Conservation (phyloP, 805 yeast genomes). For the Suhomyces sp. region DNA sequence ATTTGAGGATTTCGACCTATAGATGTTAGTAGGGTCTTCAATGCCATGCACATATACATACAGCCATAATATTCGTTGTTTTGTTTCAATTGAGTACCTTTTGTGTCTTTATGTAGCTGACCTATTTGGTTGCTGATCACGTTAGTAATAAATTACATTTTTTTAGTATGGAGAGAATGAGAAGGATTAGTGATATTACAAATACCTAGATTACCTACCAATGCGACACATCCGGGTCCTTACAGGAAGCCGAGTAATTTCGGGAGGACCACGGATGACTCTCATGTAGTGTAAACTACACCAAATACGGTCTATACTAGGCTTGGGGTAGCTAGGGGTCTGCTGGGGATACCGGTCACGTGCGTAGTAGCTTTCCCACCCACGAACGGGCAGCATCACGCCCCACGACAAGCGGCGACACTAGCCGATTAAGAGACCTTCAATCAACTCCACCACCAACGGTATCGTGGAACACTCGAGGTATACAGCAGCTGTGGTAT, state of each 20-base stretch:
- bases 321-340: not conserved
- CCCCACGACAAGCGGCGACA: not conserved
- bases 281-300: not conserved
- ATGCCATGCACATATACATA: not conserved
- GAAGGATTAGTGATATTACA: not conserved
- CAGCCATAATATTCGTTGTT: not conserved
- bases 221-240: not conserved
- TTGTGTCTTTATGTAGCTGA: not conserved
- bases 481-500: not conserved
- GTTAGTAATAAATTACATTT: slow-evolving; percentile 1
- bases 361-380: not conserved
- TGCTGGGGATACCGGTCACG: not conserved
- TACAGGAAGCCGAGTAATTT: not conserved
- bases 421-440: not conserved
- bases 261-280: not conserved
- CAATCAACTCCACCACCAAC: not conserved
- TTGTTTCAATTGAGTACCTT: not conserved
- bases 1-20: slow-evolving; percentile 44
- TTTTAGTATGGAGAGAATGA: not conserved
- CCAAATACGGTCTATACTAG: not conserved
- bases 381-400: not conserved
- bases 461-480: not conserved
- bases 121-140: not conserved
- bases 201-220: not conserved
- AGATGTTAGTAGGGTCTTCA: not conserved